Evolutionary conservation across 257 asterid genomes (phyloP).

Genomic region (Rehmannia glutinosa): DNA sequence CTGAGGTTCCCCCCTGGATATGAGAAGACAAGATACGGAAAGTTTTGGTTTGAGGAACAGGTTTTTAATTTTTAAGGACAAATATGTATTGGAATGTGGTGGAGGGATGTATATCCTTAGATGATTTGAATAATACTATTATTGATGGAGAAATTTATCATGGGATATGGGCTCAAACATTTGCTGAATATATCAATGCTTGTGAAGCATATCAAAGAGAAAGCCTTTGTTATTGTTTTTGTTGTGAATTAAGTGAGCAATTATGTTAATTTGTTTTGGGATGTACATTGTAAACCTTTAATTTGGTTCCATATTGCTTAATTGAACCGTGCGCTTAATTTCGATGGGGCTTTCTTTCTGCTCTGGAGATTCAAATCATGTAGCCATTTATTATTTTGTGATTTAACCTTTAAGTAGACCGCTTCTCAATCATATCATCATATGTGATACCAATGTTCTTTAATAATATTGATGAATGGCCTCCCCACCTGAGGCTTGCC

Average conservation of each 20-base stretch:
- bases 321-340: not conserved
- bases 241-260: not conserved
- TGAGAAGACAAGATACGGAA: not conserved
- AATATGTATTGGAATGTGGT: too few species aligned
- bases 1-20: not conserved
- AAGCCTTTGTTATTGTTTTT: not conserved
- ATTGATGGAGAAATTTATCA: not conserved
- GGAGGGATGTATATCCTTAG: too few species aligned
- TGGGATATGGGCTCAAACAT: not conserved
- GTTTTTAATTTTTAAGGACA: not conserved
- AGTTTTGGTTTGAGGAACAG: not conserved
- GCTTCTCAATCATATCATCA: not conserved
- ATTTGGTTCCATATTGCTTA: not conserved
- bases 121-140: not conserved
- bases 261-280: not conserved
- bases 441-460: not conserved
- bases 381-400: not conserved
- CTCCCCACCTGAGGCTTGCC: not conserved
- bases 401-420: not conserved
- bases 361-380: not conserved
- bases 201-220: not conserved
- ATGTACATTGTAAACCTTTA: not conserved
- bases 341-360: not conserved
- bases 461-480: not conserved
- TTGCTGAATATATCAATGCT: not conserved